phyloP scores from a whole-genome alignment of 495 filamentous ascomycete genomes.

The Entonaema liquescens region DNA sequence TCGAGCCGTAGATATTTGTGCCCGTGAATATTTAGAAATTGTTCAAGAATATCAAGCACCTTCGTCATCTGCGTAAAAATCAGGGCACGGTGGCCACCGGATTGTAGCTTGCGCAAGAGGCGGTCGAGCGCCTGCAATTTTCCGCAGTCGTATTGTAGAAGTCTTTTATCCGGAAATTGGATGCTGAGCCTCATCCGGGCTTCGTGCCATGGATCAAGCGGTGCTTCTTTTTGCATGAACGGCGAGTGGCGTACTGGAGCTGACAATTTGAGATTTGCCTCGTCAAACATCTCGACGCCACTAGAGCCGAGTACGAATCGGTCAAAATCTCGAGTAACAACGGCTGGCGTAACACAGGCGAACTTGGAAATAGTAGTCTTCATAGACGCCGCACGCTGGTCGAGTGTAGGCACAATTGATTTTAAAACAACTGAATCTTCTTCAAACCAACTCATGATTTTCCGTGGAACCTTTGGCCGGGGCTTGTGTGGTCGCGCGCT shows the following conservation, averaged over 20 bases:
- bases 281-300: slow-evolving; percentile 69
- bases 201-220: slow-evolving; percentile 87
- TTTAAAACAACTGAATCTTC: slow-evolving; percentile 72
- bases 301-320: slow-evolving; percentile 67
- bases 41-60: slow-evolving; percentile 96
- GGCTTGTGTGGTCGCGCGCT: slow-evolving; percentile 62
- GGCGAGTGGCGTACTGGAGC: slow-evolving; percentile 56
- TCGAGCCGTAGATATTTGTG: slow-evolving; percentile 97
- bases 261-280: slow-evolving; percentile 55
- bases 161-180: slow-evolving; percentile 93
- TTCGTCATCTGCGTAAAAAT: slow-evolving; percentile 99
- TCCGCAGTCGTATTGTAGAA: slow-evolving; percentile 97
- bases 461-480: slow-evolving; percentile 60
- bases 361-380: slow-evolving; percentile 84
- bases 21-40: slow-evolving; percentile 97
- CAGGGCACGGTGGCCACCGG: slow-evolving; percentile 88
- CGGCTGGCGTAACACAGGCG: slow-evolving; percentile 88
- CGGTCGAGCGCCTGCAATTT: slow-evolving; percentile 92
- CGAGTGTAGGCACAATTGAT: slow-evolving; percentile 75
- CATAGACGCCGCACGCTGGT: slow-evolving; percentile 73
- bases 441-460: slow-evolving; percentile 76
- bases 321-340: slow-evolving; percentile 79
- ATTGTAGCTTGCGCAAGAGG: slow-evolving; percentile 85
- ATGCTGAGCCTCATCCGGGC: slow-evolving; percentile 91
- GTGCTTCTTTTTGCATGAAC: slow-evolving; percentile 61